Conservation (phyloP, 495 filamentous ascomycete species). For the Evernia prunastri region DNA sequence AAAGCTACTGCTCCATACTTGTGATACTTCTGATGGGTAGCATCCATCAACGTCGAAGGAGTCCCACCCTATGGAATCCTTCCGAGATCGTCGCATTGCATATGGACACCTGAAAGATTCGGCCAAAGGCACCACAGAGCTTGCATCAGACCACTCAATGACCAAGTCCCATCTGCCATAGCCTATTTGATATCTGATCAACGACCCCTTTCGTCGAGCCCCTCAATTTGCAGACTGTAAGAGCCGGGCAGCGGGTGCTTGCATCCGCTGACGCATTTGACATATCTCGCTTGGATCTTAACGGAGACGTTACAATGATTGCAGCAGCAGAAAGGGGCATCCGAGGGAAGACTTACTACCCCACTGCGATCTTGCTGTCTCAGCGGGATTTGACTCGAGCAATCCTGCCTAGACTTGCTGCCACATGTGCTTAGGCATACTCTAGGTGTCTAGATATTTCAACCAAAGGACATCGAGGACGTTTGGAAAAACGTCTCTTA, state of each 20-base stretch:
- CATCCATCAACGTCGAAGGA: background rate
- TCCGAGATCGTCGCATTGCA: no score
- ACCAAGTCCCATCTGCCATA: no score
- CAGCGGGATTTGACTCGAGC: no score
- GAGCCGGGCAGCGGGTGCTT: background rate
- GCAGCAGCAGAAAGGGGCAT: background rate
- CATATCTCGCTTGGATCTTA: background rate
- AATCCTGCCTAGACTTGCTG: background rate
- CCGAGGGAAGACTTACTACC: background rate
- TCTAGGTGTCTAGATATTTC: background rate
- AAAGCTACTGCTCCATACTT: background rate
- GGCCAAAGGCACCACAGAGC: no score
- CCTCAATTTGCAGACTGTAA: no score
- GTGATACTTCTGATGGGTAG: background rate
- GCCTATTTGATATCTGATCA: no score
- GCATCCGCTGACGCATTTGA: background rate
- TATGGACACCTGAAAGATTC: no score
- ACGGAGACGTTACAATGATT: background rate
- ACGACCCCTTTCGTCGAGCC: no score
- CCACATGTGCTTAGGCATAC: background rate
- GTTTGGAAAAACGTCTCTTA: no score
- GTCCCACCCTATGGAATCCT: background rate
- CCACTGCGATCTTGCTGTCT: background rate
- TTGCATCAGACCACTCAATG: no score
- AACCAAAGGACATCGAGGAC: background rate